Evolutionary conservation across 345 rosid species (phyloP).

Genomic region (Eucalyptus leucophloia): DNA sequence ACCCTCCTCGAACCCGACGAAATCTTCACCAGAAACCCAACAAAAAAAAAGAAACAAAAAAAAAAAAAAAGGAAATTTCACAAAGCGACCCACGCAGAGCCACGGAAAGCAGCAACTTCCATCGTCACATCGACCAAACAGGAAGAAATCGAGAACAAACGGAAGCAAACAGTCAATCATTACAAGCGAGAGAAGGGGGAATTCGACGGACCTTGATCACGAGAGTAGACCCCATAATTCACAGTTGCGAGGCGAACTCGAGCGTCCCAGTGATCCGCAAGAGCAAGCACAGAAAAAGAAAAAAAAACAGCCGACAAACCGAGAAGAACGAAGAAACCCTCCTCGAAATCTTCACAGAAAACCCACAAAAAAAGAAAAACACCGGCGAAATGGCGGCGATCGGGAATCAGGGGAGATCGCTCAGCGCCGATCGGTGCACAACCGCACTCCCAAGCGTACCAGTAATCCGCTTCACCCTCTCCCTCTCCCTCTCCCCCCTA

Average conservation of each 20-base stretch:
- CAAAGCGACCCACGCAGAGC: neutral
- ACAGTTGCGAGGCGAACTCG: neutral
- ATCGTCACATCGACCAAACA: neutral
- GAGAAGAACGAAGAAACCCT: neutral
- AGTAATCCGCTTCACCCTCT: constrained; percentile 2
- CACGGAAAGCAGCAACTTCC: neutral
- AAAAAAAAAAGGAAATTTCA: neutral
- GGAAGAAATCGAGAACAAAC: neutral
- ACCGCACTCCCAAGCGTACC: neutral
- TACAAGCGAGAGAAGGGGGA: neutral
- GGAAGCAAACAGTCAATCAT: neutral
- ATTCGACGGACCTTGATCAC: constrained; percentile 4
- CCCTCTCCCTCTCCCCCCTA: neutral
- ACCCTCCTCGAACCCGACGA: neutral
- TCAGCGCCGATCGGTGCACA: neutral
- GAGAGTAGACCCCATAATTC: neutral
- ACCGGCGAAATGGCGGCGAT: neutral
- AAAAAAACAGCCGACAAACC: neutral
- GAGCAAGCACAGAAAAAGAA: neutral
- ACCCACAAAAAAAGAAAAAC: neutral
- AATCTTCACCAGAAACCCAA: neutral
- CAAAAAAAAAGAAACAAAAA: too few relatives aligned
- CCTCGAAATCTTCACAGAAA: neutral
- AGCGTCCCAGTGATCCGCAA: constrained; percentile 8
- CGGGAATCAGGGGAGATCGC: neutral